Base-by-base conservation (phyloP, 2,329 filamentous ascomycete species). In the Penicillium freii region DNA sequence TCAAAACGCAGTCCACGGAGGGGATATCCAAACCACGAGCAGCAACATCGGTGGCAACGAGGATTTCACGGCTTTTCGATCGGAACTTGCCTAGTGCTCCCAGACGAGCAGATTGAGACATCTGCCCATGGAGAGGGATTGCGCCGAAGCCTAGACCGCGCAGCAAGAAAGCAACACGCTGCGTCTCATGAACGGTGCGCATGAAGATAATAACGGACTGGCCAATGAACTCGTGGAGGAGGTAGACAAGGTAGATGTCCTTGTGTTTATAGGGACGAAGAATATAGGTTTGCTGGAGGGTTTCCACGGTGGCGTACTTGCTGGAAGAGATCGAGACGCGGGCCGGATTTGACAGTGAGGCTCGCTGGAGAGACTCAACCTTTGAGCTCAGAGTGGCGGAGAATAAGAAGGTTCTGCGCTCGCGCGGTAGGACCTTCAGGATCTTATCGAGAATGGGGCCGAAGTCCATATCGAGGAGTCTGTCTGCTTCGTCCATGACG, bases 341-440 rank as follows among this genome's bases (percentile, higher is more conserved):
- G 7, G 95, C 81, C 0, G 93, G 93, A 66, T 96, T 92, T 44
- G 86, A 87, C 54, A 99, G 81, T 60, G 90, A 92, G 21, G 94
- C 94, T 51, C 94, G 86, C 73, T 97, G 94, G 46, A 99, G 80
- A 51, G 87, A 91, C 75, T 97, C 94, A 57, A 99, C 89, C 73
- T 97, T 96, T 60, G 87, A 92, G 66, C 87, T 92, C 83, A 97
- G 93, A 13, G 94, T 99, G 1, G 94, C 93, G 4, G 89, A 94
- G 81, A 96, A 97, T 42, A 99, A 87, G 70, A 88, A 94, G 0
- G 94, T 97, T 40, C 87, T 77, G 43, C 85, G 84, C 69, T 92
- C 87, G 40, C 87, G 81, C 0, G 92, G 92, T 5, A 97, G 80
- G 27, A 95, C 91, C 75, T 94, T 93, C 51, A 97, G 83, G 54